A percentile compares a stretch with the other conserved stretches of the same genome.
These are phyloP conservation scores for Pisolithus albus DNA, from an alignment of 768 basidiomycete species.

Conservation along the genomic window DNA sequence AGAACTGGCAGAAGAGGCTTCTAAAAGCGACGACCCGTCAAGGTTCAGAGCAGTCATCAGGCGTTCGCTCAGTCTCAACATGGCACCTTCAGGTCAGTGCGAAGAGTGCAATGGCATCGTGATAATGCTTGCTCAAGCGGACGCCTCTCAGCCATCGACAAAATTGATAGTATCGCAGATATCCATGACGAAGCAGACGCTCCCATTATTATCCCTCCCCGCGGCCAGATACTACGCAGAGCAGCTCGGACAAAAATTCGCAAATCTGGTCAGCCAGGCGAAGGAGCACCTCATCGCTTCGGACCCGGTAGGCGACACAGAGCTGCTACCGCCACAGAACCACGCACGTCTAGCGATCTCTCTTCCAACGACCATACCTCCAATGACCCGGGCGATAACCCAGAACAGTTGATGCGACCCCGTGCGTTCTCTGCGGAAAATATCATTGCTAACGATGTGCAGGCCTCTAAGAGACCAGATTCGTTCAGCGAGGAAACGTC, in stretches of 20 bases:
- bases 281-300: constrained; percentile 82
- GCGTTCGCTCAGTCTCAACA: constrained; percentile 82
- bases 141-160: constrained; percentile 47
- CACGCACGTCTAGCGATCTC: constrained; percentile 62
- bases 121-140: constrained; percentile 16
- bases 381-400: constrained; percentile 58
- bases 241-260: constrained; percentile 94
- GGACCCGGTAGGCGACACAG: constrained; percentile 33
- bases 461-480: constrained; percentile 45
- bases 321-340: constrained; percentile 29
- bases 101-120: constrained; percentile 6
- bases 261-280: constrained; percentile 69
- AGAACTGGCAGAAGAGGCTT: constrained; percentile 86
- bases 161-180: constrained; percentile 62
- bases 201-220: constrained; percentile 82
- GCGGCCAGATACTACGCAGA: constrained; percentile 84
- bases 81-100: constrained; percentile 74
- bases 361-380: constrained; percentile 42
- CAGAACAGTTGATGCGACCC: constrained; percentile 31
- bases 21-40: constrained; percentile 72
- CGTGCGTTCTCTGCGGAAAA: constrained; percentile 34
- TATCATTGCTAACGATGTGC: constrained; percentile 26
- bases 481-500: constrained; percentile 75
- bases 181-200: constrained; percentile 76
- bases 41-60: constrained; percentile 72